A percentile compares a stretch with the other conserved stretches of the same genome.
phyloP scores from a whole-genome alignment of 2,329 filamentous ascomycete species.

The Didymosphaeria variabile region DNA sequence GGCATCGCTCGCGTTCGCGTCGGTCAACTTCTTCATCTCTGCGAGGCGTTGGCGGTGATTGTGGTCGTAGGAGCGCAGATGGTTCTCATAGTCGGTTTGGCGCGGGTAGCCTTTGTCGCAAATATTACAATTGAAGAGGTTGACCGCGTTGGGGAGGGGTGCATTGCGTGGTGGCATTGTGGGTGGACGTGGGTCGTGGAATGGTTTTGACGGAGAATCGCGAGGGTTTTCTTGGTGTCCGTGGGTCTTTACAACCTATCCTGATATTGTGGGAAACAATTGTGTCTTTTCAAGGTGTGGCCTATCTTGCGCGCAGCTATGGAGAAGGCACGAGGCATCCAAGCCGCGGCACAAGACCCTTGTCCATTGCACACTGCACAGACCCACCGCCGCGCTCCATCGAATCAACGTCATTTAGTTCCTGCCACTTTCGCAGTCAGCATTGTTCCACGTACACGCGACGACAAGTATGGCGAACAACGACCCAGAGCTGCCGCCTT shows the following conservation, averaged over 20 bases:
- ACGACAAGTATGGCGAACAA: conserved; percentile 23
- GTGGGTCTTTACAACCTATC: no score
- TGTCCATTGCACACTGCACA: conserved; percentile 20
- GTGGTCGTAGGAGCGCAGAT: conserved; percentile 94
- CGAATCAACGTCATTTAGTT: conserved; percentile 46
- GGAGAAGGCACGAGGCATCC: conserved; percentile 19
- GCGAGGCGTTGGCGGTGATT: conserved; percentile 78
- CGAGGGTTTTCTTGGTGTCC: not conserved
- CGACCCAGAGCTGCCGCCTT: conserved; percentile 28
- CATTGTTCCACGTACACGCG: conserved; percentile 17
- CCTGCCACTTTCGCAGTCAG: conserved; percentile 31
- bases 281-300: no score
- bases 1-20: conserved; percentile 35
- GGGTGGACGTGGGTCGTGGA: not conserved
- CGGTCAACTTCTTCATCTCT: conserved; percentile 77
- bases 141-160: conserved; percentile 54
- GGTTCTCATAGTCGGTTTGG: conserved; percentile 95
- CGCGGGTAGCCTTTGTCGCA: conserved; percentile 93
- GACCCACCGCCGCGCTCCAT: conserved; percentile 19
- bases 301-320: no score
- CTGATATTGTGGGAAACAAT: not conserved
- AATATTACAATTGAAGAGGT: conserved; percentile 65
- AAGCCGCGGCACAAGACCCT: conserved; percentile 20
- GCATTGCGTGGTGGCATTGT: conserved; percentile 47
- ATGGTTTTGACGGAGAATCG: not conserved